phyloP scores from a whole-genome alignment of 2,329 filamentous ascomycete genomes.

The Xylariaceae sp. region DNA sequence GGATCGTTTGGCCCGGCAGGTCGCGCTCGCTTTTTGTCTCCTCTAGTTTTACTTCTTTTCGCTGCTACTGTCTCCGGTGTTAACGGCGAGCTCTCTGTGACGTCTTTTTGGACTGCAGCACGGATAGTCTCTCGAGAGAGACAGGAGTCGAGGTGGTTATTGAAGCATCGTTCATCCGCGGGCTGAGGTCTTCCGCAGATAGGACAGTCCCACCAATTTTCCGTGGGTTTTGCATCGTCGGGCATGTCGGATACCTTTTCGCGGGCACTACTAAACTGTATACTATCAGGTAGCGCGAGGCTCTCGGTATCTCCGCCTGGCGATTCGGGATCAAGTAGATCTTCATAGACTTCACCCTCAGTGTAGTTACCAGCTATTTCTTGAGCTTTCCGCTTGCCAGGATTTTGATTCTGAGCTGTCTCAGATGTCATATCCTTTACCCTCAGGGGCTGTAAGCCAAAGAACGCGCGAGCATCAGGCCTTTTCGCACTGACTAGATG shows the following conservation, averaged over 20 bases:
- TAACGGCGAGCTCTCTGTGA: conserved; percentile 23
- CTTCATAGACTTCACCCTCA: conserved; percentile 26
- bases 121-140: conserved; percentile 82
- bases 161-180: conserved; percentile 73
- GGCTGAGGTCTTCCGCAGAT: conserved; percentile 75
- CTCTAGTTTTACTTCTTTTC: conserved; percentile 35
- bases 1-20: conserved; percentile 25
- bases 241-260: conserved; percentile 23
- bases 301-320: background rate
- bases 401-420: background rate
- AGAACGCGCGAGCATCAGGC: conserved; percentile 71
- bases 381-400: conserved; percentile 42
- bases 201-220: conserved; percentile 75
- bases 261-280: conserved; percentile 26
- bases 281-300: background rate
- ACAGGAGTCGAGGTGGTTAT: conserved; percentile 89
- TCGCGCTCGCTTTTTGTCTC: conserved; percentile 29
- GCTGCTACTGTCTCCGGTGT: conserved; percentile 35
- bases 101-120: conserved; percentile 65
- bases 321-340: conserved; percentile 36
- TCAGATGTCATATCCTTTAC: conserved; percentile 22
- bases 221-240: conserved; percentile 28
- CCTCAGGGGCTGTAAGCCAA: conserved; percentile 54
- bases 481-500: conserved; percentile 84
- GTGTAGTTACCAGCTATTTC: conserved; percentile 43